Base-by-base conservation (phyloP, 106 monocot genomes). In the Dendrobium catenatum region DNA sequence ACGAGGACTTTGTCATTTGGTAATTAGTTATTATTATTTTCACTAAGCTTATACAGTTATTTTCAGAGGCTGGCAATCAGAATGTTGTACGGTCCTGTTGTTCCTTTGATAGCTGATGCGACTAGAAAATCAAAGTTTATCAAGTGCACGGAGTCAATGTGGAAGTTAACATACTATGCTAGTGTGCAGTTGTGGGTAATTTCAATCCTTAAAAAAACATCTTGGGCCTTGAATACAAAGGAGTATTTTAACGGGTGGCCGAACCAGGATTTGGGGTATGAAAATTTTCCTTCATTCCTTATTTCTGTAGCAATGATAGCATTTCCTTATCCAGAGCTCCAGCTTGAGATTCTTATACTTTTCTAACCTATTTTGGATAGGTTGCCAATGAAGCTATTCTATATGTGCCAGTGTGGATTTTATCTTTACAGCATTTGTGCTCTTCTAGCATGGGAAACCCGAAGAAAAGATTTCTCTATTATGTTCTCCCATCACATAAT, bases 401-500 rank as follows among this genome's bases (percentile, higher is more conserved):
- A 96, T 86, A 91, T 96, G 96, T 93, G 93, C 80, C 91, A 96
- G 55, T 90, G 96, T 84, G 96, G 96, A 76, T 96, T 96, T 84
- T 96, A 93, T 70, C 19, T 89, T 24, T 96, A 93, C 73, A 93
- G 96, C 76, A 96, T 96, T 68, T 85, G 72, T 83, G 96, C 96
- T 79, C 91, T 96, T 20, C 73, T 93, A 77, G 72, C 87, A 19
- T 96, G 96, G 96, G 96, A 96, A 81, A 96, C 96, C 78, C 87
- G 96, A 68, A 91, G 96, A 72, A 96, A 96, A 78, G 96, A 96
- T 86, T 93, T 93, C 81, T 80, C 83, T 15, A 94, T 96, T 46
- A 96, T 96, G 96, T 91, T 96, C 93, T 93, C 93, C 72, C 96
- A 96, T 88, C 96, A 96, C 80, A 90, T 96, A 64, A 79, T 96